Conservation (phyloP, 2,329 filamentous ascomycete species). For the Trichoderma endophyticum region DNA sequence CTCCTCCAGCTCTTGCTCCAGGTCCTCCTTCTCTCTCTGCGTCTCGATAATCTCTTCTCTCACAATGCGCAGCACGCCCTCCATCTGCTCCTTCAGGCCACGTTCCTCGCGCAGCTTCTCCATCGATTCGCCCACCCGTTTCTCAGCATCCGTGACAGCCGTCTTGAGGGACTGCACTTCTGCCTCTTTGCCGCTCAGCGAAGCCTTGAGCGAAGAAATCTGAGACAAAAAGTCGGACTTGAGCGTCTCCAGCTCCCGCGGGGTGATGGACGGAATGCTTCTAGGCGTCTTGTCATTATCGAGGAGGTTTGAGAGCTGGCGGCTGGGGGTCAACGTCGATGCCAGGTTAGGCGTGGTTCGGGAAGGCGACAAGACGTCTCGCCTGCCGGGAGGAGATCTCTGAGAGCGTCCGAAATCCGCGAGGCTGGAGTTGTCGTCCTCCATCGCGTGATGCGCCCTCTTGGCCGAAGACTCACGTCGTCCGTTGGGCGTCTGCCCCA, state of each 20-base stretch:
- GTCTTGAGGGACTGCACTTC: constrained; percentile 85
- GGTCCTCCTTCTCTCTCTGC: constrained; percentile 77
- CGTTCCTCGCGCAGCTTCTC: constrained; percentile 80
- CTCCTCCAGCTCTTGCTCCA: constrained; percentile 73
- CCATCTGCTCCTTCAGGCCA: constrained; percentile 73
- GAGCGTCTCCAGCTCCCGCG: constrained; percentile 85
- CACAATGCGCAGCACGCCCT: constrained; percentile 72
- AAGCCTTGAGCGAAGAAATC: constrained; percentile 90
- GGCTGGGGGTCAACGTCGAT: constrained; percentile 44
- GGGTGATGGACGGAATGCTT: constrained; percentile 85
- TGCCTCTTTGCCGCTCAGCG: constrained; percentile 86
- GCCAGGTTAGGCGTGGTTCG: constrained; percentile 29
- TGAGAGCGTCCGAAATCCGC: constrained; percentile 63
- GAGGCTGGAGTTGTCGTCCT: constrained; percentile 65
- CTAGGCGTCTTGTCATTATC: constrained; percentile 84
- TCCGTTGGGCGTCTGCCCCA: constrained; percentile 60
- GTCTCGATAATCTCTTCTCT: constrained; percentile 76
- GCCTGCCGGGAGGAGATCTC: constrained; percentile 50
- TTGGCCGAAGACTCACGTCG: constrained; percentile 35
- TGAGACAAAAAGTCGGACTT: constrained; percentile 90
- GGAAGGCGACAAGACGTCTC: constrained; percentile 31
- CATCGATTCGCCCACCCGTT: constrained; percentile 80
- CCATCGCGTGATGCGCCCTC: constrained; percentile 34
- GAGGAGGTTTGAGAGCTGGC: constrained; percentile 64
- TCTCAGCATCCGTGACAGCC: constrained; percentile 85